Evolutionary conservation across 2,329 filamentous ascomycete genomes (phyloP), one percentile per base, ranked within the genome.

Genomic region (Ploettnerulaceae sp.): DNA sequence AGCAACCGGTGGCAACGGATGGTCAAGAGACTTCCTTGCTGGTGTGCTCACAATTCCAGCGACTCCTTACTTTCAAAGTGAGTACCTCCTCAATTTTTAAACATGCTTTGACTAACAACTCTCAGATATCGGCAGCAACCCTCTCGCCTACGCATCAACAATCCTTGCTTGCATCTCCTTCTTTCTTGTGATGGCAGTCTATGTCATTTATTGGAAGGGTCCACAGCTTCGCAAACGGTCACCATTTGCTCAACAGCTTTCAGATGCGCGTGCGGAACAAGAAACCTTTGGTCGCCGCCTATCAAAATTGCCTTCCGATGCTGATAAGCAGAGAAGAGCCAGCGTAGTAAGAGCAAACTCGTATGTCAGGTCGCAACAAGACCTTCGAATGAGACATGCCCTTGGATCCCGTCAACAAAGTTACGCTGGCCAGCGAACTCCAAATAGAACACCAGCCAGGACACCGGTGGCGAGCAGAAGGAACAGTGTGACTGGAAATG

Each of bases 1-100:
- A 0, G 85, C 85, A 0, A 88, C 84, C 0, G 85, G 84, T 31
- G 84, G 84, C 15, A 89, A 89, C 53, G 85, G 84, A 1, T 87
- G 84, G 67, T 75, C 82, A 2, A 75, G 85, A 54, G 84, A 89
- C 60, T 81, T 88, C 65, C 68, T 89, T 0, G 85, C 84, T 2
- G 84, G 85, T 64, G 72, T 87, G 7, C 75, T 86, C 1, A 84
- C 83, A 0, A 71, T 87, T 39, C 82, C 81, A 11, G 79, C 83
- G 0, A 75, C 75, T 0, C 83, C 84, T 0, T 80, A 82, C 65
- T 82, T 80, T 64, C 59, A 66, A 37, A 78, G 59, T 62, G 57
- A 55, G 59, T 50, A 33, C 5, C n/a, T 12, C 5, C 17, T 12
- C 14, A 26, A 7, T 24, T 12, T 17, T 3, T 5, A 14, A n/a